Conservation (phyloP, 2,329 filamentous ascomycete genomes). For the Pseudogymnoascus sp. region DNA sequence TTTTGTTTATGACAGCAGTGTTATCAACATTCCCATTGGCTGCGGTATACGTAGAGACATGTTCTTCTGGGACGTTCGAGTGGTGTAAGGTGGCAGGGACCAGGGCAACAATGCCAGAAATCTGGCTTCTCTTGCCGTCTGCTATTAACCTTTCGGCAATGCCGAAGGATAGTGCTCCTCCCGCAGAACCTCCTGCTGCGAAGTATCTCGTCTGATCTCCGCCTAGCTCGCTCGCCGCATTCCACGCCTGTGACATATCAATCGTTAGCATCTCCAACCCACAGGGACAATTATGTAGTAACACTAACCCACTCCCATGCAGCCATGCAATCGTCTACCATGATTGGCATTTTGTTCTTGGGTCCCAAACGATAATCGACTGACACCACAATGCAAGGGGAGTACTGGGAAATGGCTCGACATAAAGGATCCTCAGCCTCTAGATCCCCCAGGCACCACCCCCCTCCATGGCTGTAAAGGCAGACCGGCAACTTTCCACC, state of each 20-base stretch:
- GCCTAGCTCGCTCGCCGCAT: conserved; percentile 13
- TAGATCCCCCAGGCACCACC: conserved; percentile 29
- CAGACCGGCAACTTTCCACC: conserved; percentile 25
- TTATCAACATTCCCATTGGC: conserved; percentile 16
- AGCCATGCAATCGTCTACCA: conserved; percentile 23
- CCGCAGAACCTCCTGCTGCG: conserved; percentile 20
- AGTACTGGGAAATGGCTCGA: conserved; percentile 24
- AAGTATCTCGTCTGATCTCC: conserved; percentile 15
- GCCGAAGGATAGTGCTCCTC: conserved; percentile 18
- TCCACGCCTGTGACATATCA: conserved; percentile 16
- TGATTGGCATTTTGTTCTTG: conserved; percentile 21
- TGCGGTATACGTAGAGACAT: conserved; percentile 16
- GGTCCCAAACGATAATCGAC: conserved; percentile 27
- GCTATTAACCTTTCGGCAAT: conserved; percentile 20
- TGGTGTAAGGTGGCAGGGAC: conserved; percentile 20
- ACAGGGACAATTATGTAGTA: not conserved
- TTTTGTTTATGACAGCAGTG: conserved; percentile 18
- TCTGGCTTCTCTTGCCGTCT: conserved; percentile 8
- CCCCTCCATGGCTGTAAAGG: conserved; percentile 31
- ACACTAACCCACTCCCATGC: conserved; percentile 19
- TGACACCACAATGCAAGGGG: conserved; percentile 27
- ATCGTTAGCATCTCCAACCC: not conserved
- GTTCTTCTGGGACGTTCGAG: conserved; percentile 15
- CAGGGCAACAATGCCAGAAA: conserved; percentile 20
- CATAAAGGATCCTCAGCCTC: conserved; percentile 30